These are phyloP conservation scores for Gleditsia sinensis DNA, from an alignment of 306 rosid species.

Conservation along the genomic window DNA sequence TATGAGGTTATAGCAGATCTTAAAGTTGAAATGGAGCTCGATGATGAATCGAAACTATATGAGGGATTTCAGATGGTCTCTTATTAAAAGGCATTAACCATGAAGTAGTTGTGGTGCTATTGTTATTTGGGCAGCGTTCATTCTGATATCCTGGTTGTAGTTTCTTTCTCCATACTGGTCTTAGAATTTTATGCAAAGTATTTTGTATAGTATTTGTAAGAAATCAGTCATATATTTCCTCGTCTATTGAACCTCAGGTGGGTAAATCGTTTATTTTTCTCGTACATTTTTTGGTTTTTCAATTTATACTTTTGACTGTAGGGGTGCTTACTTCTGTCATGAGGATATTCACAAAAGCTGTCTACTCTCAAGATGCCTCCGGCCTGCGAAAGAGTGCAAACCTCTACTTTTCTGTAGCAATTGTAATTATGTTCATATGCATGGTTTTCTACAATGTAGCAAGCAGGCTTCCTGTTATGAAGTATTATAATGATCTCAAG, in stretches of 20 bases:
- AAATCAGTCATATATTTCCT: slow-evolving; percentile 13
- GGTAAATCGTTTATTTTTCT: background rate
- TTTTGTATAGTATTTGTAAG: background rate
- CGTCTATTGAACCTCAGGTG: slow-evolving; percentile 13
- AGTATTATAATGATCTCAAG: slow-evolving; percentile 71
- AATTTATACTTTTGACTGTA: slow-evolving; percentile 29
- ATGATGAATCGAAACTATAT: background rate
- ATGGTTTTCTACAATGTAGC: slow-evolving; percentile 63
- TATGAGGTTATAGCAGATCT: background rate
- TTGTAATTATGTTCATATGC: slow-evolving; percentile 69
- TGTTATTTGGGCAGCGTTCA: slow-evolving; percentile 1
- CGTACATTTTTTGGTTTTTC: background rate
- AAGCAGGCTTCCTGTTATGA: slow-evolving; percentile 77
- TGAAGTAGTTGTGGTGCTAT: background rate
- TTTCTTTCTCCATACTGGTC: background rate
- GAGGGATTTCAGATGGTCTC: background rate
- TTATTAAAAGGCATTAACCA: background rate
- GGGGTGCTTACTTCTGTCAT: slow-evolving; percentile 79
- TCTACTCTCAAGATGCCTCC: slow-evolving; percentile 66
- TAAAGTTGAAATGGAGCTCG: slow-evolving; percentile 6
- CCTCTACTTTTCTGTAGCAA: slow-evolving; percentile 75
- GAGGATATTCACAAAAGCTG: slow-evolving; percentile 80
- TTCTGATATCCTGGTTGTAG: background rate
- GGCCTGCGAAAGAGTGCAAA: slow-evolving; percentile 80
- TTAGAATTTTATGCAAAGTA: background rate